Percentiles rank a stretch among this genome's conserved stretches.
These are phyloP conservation scores for Leishmania mexicana DNA, from an alignment of 208 protist species.

Conservation along the genomic window DNA sequence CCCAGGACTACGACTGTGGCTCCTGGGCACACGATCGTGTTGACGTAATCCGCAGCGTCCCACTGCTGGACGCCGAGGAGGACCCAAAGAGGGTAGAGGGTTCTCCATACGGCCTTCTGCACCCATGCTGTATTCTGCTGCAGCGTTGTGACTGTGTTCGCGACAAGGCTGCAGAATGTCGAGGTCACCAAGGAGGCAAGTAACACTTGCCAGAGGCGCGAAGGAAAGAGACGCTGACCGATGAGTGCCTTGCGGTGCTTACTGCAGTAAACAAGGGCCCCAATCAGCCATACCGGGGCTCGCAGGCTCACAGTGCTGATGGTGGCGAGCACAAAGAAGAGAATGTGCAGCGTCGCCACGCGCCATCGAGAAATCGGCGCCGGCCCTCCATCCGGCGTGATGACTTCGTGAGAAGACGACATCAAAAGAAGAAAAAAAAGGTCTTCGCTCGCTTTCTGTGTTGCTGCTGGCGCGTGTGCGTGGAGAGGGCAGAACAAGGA, in stretches of 20 bases:
- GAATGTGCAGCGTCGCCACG: conserved; percentile 11
- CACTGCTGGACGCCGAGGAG: conserved; percentile 27
- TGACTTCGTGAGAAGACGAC: neutral
- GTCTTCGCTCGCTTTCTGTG: neutral
- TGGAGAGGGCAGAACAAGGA: neutral
- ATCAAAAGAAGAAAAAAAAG: neutral
- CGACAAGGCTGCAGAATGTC: conserved; percentile 12
- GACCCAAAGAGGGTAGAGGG: conserved; percentile 13
- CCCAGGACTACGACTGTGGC: neutral
- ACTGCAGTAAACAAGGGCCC: conserved; percentile 15
- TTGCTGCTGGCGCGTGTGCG: neutral
- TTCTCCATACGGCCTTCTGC: conserved; percentile 4
- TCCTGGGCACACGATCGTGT: conserved; percentile 15
- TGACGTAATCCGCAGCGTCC: conserved; percentile 3
- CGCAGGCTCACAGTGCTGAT: conserved; percentile 10
- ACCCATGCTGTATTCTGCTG: neutral
- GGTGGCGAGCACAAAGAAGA: conserved; percentile 11
- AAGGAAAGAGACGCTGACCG: conserved; percentile 9
- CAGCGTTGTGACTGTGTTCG: conserved; percentile 10
- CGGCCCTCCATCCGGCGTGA: neutral
- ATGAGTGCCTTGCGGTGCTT: conserved; percentile 4
- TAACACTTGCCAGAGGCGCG: conserved; percentile 7
- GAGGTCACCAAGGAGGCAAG: neutral
- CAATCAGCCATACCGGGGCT: conserved; percentile 23
- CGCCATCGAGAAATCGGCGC: conserved; percentile 3